Conservation (phyloP, 805 yeast species). For the Metschnikowia similis region DNA sequence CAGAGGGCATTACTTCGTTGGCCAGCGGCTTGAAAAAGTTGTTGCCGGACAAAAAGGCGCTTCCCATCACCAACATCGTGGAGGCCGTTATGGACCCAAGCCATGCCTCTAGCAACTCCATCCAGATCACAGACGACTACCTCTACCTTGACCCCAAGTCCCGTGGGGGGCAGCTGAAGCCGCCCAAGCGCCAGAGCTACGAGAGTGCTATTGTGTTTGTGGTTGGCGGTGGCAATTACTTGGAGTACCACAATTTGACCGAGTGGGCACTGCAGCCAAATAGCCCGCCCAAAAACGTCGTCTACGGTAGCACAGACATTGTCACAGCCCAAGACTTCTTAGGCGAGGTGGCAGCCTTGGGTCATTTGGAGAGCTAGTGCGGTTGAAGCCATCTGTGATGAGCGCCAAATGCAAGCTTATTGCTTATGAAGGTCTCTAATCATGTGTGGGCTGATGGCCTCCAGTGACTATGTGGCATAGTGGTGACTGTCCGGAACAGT, state of each 20-base stretch:
- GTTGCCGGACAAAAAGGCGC: slow-evolving; percentile 80
- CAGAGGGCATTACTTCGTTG: slow-evolving; percentile 86
- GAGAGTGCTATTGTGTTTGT: slow-evolving; percentile 84
- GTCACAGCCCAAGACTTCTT: slow-evolving; percentile 67
- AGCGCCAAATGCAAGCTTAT: too few species aligned
- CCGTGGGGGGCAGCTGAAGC: slow-evolving; percentile 85
- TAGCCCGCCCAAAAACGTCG: slow-evolving; percentile 47
- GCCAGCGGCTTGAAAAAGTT: slow-evolving; percentile 84
- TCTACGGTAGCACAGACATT: slow-evolving; percentile 84
- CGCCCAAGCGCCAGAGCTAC: slow-evolving; percentile 79
- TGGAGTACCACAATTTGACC: slow-evolving; percentile 90
- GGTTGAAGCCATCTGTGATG: too few species aligned
- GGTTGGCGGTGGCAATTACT: slow-evolving; percentile 94
- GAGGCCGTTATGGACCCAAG: slow-evolving; percentile 88
- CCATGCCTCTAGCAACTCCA: slow-evolving; percentile 56
- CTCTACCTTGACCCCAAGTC: slow-evolving; percentile 86
- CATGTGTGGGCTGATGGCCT: too few species aligned
- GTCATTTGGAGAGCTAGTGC: slow-evolving; percentile 8
- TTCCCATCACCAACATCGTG: slow-evolving; percentile 86
- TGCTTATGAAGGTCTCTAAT: too few species aligned
- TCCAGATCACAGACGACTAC: slow-evolving; percentile 81
- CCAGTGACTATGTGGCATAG: too few species aligned
- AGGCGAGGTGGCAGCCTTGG: slow-evolving; percentile 49
- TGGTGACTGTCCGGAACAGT: too few species aligned
- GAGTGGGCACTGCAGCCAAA: slow-evolving; percentile 64